These are phyloP conservation scores for Zoysia japonica DNA, from an alignment of 176 grass and related monocot species.

Conservation along the genomic window DNA sequence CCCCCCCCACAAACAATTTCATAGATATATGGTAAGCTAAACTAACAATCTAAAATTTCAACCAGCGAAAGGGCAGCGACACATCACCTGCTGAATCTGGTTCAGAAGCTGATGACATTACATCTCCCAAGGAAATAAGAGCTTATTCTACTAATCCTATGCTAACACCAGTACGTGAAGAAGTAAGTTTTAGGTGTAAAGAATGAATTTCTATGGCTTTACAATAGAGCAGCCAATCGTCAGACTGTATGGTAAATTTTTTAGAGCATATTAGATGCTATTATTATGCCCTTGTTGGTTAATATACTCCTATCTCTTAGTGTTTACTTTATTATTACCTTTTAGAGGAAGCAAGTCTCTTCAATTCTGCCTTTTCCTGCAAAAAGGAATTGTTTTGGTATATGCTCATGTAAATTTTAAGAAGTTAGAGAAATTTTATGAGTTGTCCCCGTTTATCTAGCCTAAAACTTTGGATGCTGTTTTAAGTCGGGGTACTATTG, in stretches of 20 bases:
- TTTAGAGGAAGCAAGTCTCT: neutral
- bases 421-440: neutral
- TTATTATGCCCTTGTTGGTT: neutral
- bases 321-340: neutral
- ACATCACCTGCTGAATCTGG: conserved; percentile 52
- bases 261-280: neutral
- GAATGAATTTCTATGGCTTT: neutral
- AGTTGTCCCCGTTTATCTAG: neutral
- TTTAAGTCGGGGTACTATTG: neutral
- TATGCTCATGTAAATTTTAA: neutral
- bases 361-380: neutral
- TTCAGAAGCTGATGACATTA: conserved; percentile 47
- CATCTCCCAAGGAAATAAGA: conserved; percentile 30
- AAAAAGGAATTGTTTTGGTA: neutral
- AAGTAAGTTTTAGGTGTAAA: conserved; percentile 26
- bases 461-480: neutral
- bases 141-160: conserved; percentile 28
- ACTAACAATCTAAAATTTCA: neutral
- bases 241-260: neutral
- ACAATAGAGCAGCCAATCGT: neutral
- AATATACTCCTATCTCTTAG: neutral
- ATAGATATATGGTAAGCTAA: neutral
- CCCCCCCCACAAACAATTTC: too few relatives aligned
- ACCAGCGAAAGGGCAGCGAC: conserved; percentile 50
- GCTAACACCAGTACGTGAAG: conserved; percentile 45